A percentile compares a stretch with the other conserved stretches of the same genome.
phyloP scores from a whole-genome alignment of 2,329 filamentous ascomycete genomes.

The Microascus cirrosus region DNA sequence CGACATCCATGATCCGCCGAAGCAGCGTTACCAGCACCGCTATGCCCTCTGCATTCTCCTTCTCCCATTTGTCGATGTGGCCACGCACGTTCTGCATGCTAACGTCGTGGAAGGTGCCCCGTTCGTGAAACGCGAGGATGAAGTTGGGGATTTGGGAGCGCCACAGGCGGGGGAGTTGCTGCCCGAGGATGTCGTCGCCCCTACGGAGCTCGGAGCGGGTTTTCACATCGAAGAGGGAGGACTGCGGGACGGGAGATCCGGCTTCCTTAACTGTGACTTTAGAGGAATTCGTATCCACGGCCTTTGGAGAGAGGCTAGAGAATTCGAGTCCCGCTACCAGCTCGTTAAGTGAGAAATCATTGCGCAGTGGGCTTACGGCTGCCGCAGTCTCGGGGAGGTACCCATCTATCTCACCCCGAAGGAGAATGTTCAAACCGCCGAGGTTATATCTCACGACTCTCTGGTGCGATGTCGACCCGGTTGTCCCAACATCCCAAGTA shows the following conservation, averaged over 20 bases:
- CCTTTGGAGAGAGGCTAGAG: background rate
- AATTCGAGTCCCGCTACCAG: background rate
- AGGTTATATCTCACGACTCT: conserved; percentile 49
- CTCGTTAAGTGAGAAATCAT: background rate
- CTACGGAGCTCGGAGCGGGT: conserved; percentile 21
- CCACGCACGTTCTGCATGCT: conserved; percentile 17
- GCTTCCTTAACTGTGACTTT: conserved; percentile 3
- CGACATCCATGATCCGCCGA: background rate
- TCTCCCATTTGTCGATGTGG: conserved; percentile 24
- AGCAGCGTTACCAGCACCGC: conserved; percentile 16
- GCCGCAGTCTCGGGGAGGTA: conserved; percentile 20
- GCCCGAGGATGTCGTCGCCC: conserved; percentile 16
- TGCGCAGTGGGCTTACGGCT: background rate
- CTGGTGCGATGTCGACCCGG: conserved; percentile 49
- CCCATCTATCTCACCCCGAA: conserved; percentile 48
- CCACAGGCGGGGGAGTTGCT: conserved; percentile 31
- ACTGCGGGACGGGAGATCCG: conserved; percentile 17
- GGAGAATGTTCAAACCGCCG: conserved; percentile 34
- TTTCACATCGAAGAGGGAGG: conserved; percentile 29
- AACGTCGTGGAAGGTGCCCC: conserved; percentile 23
- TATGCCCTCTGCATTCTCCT: conserved; percentile 16
- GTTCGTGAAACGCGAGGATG: conserved; percentile 26
- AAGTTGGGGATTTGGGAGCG: conserved; percentile 24
- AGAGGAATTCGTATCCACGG: background rate
- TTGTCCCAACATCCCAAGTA: conserved; percentile 43